Conservation (phyloP, 2,329 filamentous ascomycete genomes). For the Pseudocercospora macadamiae region DNA sequence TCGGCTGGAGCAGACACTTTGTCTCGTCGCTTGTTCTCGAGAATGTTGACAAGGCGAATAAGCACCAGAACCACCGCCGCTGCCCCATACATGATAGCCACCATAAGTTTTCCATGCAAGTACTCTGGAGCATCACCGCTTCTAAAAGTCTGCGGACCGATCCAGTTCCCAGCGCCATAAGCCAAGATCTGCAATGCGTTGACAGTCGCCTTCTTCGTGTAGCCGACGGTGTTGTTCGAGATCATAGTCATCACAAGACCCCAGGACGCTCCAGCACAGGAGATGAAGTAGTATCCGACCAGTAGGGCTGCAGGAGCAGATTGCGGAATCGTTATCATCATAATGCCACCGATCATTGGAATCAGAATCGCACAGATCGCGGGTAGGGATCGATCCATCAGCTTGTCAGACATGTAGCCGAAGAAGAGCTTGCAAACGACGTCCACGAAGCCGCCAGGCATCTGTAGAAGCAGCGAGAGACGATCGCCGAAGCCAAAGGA, state of each 20-base stretch:
- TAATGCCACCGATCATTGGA: conserved; percentile 10
- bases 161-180: conserved; percentile 10
- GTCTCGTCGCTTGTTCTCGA: conserved; percentile 6
- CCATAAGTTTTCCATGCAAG: conserved; percentile 8
- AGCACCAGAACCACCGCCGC: neutral
- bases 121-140: conserved; percentile 6
- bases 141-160: conserved; percentile 8
- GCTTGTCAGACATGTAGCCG: neutral
- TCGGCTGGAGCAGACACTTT: neutral
- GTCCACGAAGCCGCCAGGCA: conserved; percentile 54
- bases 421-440: conserved; percentile 2
- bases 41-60: neutral
- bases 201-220: conserved; percentile 10
- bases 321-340: conserved; percentile 11
- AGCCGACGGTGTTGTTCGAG: conserved; percentile 12
- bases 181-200: conserved; percentile 6
- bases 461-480: conserved; percentile 62
- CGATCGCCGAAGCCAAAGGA: conserved; percentile 61
- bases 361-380: conserved; percentile 11
- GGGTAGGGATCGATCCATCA: neutral
- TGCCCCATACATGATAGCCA: conserved; percentile 12
- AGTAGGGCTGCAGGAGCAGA: neutral
- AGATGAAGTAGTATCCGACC: conserved; percentile 9
- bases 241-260: conserved; percentile 9
- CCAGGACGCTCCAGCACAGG: neutral